Evolutionary conservation across 768 basidiomycete species (phyloP), one percentile per base, ranked within the genome.

Genomic region (Tulasnella sp.): DNA sequence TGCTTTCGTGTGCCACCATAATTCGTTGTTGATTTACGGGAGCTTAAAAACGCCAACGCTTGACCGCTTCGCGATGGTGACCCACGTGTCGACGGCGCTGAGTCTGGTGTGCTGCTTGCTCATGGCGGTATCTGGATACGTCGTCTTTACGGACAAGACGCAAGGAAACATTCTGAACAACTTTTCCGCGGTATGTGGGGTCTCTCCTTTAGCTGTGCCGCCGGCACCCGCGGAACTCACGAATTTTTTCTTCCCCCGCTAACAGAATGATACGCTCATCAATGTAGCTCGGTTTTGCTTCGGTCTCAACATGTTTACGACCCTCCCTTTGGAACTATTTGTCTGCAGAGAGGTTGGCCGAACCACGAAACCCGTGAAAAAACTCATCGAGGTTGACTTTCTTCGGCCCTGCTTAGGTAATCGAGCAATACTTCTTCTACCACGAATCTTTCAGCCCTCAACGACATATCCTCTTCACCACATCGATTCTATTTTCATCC

Each of bases 91-190:
- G 58, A 98, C 96, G 1, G 86, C 88, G 18, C 85, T 97, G 16
- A 97, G 95, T 74, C 87, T 99, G 68, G 86, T 97, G 36, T 90
- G 93, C n/a, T 98, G 97, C 83, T 87, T 89, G 81, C 89, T 92
- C 71, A 90, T 99, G 81, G 94, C 95, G 5, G 88, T 97, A 31
- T 92, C 95, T 40, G 97, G 92, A 5, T 99, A 92, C 84, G 84
- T 93, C 58, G 92, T 94, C 19, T 97, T 97, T 85, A 98, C 97
- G 14, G 89, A 97, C 85, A 94, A 92, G 85, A 95, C 93, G 0
- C 90, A 92, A 85, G 97, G 97, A n/a, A 99, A 99, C 83, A 94
- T 99, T 76, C 86, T 99, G 81, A 99, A 99, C 85, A 98, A 98
- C 85, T 99, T 99, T 82, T 88, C 93, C 19, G 85, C 88, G 71